Conservation (phyloP, 495 filamentous ascomycete genomes). For the Cairneyella variabilis region DNA sequence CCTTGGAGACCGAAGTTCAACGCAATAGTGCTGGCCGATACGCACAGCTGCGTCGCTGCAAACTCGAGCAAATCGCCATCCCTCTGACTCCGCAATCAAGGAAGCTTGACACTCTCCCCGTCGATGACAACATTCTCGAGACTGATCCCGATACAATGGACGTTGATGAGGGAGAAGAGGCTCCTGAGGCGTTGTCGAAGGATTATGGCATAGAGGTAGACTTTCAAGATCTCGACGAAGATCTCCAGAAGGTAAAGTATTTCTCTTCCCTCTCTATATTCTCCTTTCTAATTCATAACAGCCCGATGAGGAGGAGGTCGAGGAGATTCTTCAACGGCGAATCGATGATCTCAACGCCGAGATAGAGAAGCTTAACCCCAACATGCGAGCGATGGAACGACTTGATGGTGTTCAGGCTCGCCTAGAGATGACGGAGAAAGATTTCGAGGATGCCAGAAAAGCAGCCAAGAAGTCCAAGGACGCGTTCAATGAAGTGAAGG, state of each 20-base stretch:
- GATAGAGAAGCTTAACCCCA: slow-evolving; percentile 89
- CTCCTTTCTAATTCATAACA: slow-evolving; percentile 28
- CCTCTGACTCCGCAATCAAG: slow-evolving; percentile 73
- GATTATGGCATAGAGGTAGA: slow-evolving; percentile 93
- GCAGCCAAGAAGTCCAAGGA: slow-evolving; percentile 72
- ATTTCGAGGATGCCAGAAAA: slow-evolving; percentile 78
- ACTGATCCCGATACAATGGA: slow-evolving; percentile 85
- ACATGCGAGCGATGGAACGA: slow-evolving; percentile 93
- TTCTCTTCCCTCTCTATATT: neutral
- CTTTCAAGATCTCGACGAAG: slow-evolving; percentile 82
- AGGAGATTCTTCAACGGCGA: slow-evolving; percentile 75
- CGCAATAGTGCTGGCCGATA: slow-evolving; percentile 79
- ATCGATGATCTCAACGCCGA: slow-evolving; percentile 69
- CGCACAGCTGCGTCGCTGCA: slow-evolving; percentile 78
- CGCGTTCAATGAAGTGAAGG: slow-evolving; percentile 75
- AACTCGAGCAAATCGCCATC: slow-evolving; percentile 86
- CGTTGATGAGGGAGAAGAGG: slow-evolving; percentile 58
- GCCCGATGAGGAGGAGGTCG: slow-evolving; percentile 65
- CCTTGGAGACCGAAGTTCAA: slow-evolving; percentile 77
- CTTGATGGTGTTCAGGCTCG: slow-evolving; percentile 79
- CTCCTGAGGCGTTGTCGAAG: slow-evolving; percentile 45
- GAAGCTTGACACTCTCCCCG: slow-evolving; percentile 75
- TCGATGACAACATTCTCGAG: slow-evolving; percentile 62
- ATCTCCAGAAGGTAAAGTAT: slow-evolving; percentile 65
- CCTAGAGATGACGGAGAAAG: slow-evolving; percentile 79